Evolutionary conservation across 495 filamentous ascomycete genomes (phyloP).

Genomic region (Xylaria curta): DNA sequence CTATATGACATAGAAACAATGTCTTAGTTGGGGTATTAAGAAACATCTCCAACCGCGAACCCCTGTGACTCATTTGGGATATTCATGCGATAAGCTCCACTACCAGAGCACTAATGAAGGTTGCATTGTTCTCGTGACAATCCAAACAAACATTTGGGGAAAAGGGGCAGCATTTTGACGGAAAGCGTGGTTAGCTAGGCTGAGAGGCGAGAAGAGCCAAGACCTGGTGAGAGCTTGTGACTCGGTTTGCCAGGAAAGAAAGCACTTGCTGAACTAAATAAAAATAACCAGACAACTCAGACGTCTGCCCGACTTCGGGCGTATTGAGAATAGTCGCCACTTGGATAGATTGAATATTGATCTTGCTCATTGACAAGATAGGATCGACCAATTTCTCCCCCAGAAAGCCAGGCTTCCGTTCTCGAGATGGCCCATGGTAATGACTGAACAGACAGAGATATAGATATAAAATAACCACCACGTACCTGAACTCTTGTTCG

Average conservation of each 20-base stretch:
- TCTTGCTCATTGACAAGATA: not conserved
- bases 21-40: conserved; percentile 30
- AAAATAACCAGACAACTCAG: not conserved
- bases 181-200: not conserved
- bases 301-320: not conserved
- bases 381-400: too few relatives aligned
- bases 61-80: conserved; percentile 29
- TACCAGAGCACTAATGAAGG: conserved; percentile 6
- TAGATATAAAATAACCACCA: conserved; percentile 15
- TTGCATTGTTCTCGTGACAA: conserved; percentile 23
- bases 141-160: not conserved
- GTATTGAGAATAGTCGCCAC: not conserved
- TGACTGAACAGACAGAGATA: not conserved
- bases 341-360: not conserved
- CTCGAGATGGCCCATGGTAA: not conserved
- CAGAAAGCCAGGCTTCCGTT: not conserved
- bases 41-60: conserved; percentile 34
- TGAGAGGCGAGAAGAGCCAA: not conserved
- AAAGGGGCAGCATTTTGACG: not conserved
- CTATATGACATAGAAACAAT: conserved; percentile 40
- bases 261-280: conserved; percentile 7
- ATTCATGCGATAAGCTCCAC: conserved; percentile 38
- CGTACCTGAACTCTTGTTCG: conserved; percentile 89
- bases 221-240: not conserved
- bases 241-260: not conserved